Evolutionary conservation across 2,329 filamentous ascomycete genomes (phyloP), one percentile per base, ranked within the genome.

Genomic region (Fusarium tupiense): DNA sequence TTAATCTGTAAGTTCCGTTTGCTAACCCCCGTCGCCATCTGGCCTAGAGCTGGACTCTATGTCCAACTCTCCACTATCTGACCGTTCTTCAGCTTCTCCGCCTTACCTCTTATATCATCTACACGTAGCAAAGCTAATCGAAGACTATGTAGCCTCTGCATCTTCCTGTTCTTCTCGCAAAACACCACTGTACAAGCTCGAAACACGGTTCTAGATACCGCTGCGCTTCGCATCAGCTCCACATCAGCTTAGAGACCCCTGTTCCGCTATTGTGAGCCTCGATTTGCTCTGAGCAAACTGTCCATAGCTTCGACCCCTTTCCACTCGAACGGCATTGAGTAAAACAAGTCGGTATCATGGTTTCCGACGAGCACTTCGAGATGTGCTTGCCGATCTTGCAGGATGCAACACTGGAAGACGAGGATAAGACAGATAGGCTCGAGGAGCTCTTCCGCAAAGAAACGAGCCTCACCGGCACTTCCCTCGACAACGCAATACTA

Each of bases 391-490:
- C 94, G 60, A 90, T 98, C 80, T 89, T 99, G 74, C 92, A 96
- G 85, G 92, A 98, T 84, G 85, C 91, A 67, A 87, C 88, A 63
- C 88, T 98, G 71, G 94, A 97, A 78, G 96, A 98, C 73, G 96
- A 99, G 84, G 96, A 98, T 80, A 97, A 96, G 87, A 96, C 94
- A 56, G 96, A 98, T 84, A 93, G 90, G 84, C 88, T 98, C 61
- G 95, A 98, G 85, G 93, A 95, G 75, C 88, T 98, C 61, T 87
- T 98, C 78, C 92, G 91, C 83, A 92, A 91, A 77, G 91, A 95
- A 84, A 95, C 94, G 13, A 89, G 87, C 37, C 86, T 98, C 76
- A 89, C 89, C 24, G 96, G 95, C 67, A 86, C 91, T 74, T 89
- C 92, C 29, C 89, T 98, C 62, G 96, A 98, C 81, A 96, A 98